Evolutionary conservation across 1,139 yeast genomes (phyloP).

Genomic region (Yamadazyma taylorii): DNA sequence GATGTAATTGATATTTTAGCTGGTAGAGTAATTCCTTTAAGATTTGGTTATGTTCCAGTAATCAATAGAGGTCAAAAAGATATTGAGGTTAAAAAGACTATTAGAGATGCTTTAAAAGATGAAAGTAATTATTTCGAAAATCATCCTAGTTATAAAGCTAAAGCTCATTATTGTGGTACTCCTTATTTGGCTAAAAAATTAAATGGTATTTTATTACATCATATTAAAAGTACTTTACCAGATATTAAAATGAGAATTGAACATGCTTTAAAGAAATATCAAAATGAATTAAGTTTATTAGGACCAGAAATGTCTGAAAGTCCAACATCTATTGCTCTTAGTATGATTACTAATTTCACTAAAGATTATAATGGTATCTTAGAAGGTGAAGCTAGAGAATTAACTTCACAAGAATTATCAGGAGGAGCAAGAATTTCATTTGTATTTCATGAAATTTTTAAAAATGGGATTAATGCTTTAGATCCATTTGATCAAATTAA

Average conservation of each 20-base stretch:
- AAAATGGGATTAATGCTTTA: slow-evolving; percentile 86
- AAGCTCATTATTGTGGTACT: slow-evolving; percentile 92
- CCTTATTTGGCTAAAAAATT: slow-evolving; percentile 93
- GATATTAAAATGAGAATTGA: slow-evolving; percentile 92
- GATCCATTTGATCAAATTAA: slow-evolving; percentile 98
- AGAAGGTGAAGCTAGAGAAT: slow-evolving; percentile 91
- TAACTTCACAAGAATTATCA: slow-evolving; percentile 79
- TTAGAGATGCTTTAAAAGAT: slow-evolving; percentile 81
- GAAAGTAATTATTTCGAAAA: slow-evolving; percentile 76
- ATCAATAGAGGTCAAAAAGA: slow-evolving; percentile 98
- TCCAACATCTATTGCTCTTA: slow-evolving; percentile 85
- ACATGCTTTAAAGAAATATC: slow-evolving; percentile 78
- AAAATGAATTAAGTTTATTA: slow-evolving; percentile 69
- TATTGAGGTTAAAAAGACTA: slow-evolving; percentile 82
- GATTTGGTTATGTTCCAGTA: slow-evolving; percentile 97
- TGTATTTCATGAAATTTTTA: slow-evolving; percentile 95
- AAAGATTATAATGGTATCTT: slow-evolving; percentile 90
- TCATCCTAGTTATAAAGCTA: slow-evolving; percentile 77
- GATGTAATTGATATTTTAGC: slow-evolving; percentile 96
- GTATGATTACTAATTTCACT: slow-evolving; percentile 88
- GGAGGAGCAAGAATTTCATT: slow-evolving; percentile 99
- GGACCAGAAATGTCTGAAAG: slow-evolving; percentile 88
- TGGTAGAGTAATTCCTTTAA: slow-evolving; percentile 91
- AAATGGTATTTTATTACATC: slow-evolving; percentile 86
- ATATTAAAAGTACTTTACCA: slow-evolving; percentile 90